Evolutionary conservation across 768 basidiomycete species (phyloP).

Genomic region (Calocybe gangraenosa): DNA sequence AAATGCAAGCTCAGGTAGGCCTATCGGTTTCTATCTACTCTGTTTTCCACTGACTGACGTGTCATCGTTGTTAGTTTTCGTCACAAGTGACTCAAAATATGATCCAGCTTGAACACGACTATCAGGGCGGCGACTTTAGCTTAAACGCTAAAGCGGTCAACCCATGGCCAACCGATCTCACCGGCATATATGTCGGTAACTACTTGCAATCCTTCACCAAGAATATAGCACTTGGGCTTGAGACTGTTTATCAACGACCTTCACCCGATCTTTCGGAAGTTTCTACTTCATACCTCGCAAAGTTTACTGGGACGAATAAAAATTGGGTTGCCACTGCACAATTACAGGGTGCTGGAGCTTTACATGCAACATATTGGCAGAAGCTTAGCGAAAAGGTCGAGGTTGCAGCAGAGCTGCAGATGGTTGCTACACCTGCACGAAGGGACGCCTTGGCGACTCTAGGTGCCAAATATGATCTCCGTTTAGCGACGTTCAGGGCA

Average conservation of each 20-base stretch:
- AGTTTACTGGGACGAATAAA: slow-evolving; percentile 66
- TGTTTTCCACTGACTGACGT: slow-evolving; percentile 11
- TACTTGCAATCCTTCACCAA: slow-evolving; percentile 92
- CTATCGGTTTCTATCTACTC: slow-evolving; percentile 5
- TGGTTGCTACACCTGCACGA: slow-evolving; percentile 73
- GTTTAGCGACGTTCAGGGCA: slow-evolving; percentile 90
- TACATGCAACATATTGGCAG: slow-evolving; percentile 96
- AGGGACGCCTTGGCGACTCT: slow-evolving; percentile 91
- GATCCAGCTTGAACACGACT: slow-evolving; percentile 93
- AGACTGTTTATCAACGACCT: slow-evolving; percentile 79
- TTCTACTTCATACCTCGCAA: slow-evolving; percentile 74
- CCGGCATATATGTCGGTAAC: slow-evolving; percentile 89
- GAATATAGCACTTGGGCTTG: slow-evolving; percentile 83
- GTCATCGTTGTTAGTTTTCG: slow-evolving; percentile 53
- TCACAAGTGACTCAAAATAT: slow-evolving; percentile 78
- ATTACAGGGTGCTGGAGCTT: slow-evolving; percentile 72
- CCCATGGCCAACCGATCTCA: slow-evolving; percentile 80
- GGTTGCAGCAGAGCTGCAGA: slow-evolving; percentile 90
- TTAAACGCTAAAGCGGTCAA: slow-evolving; percentile 87
- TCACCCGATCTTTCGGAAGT: slow-evolving; percentile 68
- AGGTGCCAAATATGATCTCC: slow-evolving; percentile 95
- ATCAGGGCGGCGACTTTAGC: slow-evolving; percentile 82
- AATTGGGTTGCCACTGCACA: slow-evolving; percentile 95
- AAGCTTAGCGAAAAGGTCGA: slow-evolving; percentile 94
- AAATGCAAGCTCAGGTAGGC: slow-evolving; percentile 85